Base-by-base conservation (phyloP, 2,329 filamentous ascomycete genomes). In the Rhynchosporium secalis region DNA sequence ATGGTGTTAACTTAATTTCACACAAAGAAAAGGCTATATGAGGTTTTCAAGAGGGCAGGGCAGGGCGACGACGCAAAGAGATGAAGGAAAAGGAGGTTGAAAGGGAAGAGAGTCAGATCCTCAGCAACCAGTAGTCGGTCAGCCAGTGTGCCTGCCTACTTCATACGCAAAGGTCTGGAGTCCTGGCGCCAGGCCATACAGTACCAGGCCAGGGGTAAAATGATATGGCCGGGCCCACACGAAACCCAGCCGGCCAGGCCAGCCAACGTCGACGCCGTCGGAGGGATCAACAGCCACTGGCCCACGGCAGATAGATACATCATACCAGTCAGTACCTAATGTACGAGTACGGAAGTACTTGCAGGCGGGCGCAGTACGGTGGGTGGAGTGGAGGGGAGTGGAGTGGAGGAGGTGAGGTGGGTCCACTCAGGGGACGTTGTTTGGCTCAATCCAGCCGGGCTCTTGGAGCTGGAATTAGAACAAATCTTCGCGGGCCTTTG, bases 281-380 rank as follows among this genome's bases (percentile, higher is more conserved):
- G 49, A 54, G 28, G 26, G 60, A 62, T 62, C 58, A 52, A 47
- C 57, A 62, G 60, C 62, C 60, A 64, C 64, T 62, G 48, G 38
- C 26, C 15, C 20, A 54, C 41, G 31, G 29, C 46, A 43, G 45
- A 29, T 33, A 28, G 29, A 13, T 38, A 15, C 43, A 20, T 20
- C 20, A 20, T 20, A 20, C 20, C 20, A 20, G 20, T 20, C 20
- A 20, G 20, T 20, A 20, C 20, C 20, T 20, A 20, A 20, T 20
- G 20, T 20, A 20, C 20, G 20, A 20, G 20, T 20, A 20, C 20
- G 33, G 26, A 13, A 41, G n/a, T 29, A 55, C 36, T 40, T 33
- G 33, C 43, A 15, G 41, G 41, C 9, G 4, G 13, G 41, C n/a
- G 13, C 20, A 20, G 20, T 20, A 20, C 20, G 20, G 20, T 20